These are phyloP conservation scores for Polychaeton citri DNA, from an alignment of 2,329 filamentous ascomycete genomes.

Conservation along the genomic window DNA sequence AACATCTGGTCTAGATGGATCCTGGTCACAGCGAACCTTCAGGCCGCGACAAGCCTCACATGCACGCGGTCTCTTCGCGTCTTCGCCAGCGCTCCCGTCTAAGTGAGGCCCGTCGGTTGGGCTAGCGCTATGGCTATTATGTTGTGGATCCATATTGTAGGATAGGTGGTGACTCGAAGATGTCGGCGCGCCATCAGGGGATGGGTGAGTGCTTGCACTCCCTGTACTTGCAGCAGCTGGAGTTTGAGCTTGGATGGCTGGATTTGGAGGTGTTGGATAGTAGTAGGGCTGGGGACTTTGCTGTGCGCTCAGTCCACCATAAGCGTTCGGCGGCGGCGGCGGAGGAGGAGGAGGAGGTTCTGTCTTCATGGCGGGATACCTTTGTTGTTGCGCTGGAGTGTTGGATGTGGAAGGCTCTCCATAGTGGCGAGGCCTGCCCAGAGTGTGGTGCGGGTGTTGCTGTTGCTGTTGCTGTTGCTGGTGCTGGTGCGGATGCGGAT, in stretches of 20 bases:
- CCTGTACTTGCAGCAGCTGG: conserved; percentile 7
- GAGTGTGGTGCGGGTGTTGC: neutral
- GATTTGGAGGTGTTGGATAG: conserved; percentile 2
- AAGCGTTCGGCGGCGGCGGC: neutral
- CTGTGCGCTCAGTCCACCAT: neutral
- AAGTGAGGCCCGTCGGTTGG: conserved; percentile 4
- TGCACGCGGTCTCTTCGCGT: conserved; percentile 33
- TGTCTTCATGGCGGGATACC: neutral
- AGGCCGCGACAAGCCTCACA: conserved; percentile 35
- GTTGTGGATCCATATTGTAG: conserved; percentile 7
- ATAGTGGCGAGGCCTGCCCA: neutral
- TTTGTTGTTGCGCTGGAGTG: neutral
- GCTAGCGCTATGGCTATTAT: neutral
- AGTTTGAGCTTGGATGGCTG: conserved; percentile 6
- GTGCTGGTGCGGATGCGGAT: neutral
- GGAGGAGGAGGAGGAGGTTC: neutral
- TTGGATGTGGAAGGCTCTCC: neutral
- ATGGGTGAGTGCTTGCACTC: conserved; percentile 13
- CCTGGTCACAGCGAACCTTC: conserved; percentile 69
- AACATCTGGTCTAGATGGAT: conserved; percentile 47
- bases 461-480: conserved; percentile 1
- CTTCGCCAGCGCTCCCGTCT: conserved; percentile 12
- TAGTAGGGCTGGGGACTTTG: conserved; percentile 12
- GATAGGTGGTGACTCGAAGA: conserved; percentile 2
- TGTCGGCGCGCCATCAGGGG: conserved; percentile 5